phyloP scores from a whole-genome alignment of 495 filamentous ascomycete genomes.

The Podospora fimiseda region DNA sequence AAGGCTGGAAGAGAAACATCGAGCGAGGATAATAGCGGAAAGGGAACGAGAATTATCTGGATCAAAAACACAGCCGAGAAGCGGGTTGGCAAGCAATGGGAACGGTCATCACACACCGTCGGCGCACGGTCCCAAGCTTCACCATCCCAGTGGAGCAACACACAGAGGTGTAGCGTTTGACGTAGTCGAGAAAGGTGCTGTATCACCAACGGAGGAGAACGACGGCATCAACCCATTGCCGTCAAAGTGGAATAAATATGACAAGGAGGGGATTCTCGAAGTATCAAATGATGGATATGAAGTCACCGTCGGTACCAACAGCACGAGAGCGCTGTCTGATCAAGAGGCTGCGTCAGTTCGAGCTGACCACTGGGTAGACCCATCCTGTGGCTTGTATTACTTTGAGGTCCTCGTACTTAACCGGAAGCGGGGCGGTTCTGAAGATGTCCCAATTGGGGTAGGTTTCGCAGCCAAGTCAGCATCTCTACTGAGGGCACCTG shows the following conservation, averaged over 20 bases:
- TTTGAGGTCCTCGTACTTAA: slow-evolving; percentile 87
- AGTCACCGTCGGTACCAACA: too few relatives aligned
- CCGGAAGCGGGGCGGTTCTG: slow-evolving; percentile 54
- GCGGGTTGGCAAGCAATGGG: slow-evolving; percentile 56
- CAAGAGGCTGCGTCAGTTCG: slow-evolving; percentile 82
- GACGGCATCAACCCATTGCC: slow-evolving; percentile 63
- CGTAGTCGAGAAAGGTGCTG: slow-evolving; percentile 72
- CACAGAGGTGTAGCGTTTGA: slow-evolving; percentile 83
- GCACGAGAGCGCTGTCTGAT: slow-evolving; percentile 38
- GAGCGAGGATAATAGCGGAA: slow-evolving; percentile 45
- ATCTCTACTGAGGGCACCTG: slow-evolving; percentile 73
- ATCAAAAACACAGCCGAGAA: slow-evolving; percentile 27
- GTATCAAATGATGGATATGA: slow-evolving; percentile 69
- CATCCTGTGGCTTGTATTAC: slow-evolving; percentile 90
- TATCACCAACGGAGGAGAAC: slow-evolving; percentile 36
- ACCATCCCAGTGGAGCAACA: slow-evolving; percentile 46
- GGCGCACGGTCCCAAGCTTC: slow-evolving; percentile 43
- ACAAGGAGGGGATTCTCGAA: slow-evolving; percentile 70
- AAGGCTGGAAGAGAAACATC: slow-evolving; percentile 62
- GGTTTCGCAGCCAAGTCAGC: slow-evolving; percentile 77
- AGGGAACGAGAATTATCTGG: slow-evolving; percentile 25
- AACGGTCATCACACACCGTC: slow-evolving; percentile 39
- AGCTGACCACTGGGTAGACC: slow-evolving; percentile 85
- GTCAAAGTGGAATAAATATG: slow-evolving; percentile 71
- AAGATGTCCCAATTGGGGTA: slow-evolving; percentile 82